Evolutionary conservation across 768 basidiomycete genomes (phyloP), one percentile per base, ranked within the genome.

Genomic region (Aureoboletus auriporus): DNA sequence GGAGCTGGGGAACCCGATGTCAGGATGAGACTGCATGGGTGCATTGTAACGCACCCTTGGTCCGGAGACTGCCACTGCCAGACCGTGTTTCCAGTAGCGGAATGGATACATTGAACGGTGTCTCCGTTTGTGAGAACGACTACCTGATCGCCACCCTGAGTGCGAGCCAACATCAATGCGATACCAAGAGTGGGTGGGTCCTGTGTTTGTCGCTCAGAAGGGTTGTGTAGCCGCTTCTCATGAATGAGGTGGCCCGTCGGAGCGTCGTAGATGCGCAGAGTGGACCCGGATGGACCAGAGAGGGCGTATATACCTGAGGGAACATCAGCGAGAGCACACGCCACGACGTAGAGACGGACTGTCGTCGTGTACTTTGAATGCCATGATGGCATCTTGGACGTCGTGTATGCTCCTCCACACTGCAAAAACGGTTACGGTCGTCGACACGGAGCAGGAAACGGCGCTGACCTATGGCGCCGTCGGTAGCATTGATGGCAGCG

Each of bases 381-480:
- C 78, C 20, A 80, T 64, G 49, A 94, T 78, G 35, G 73, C 70
- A 56, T 96, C 93, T 27, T 76, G 73, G 3, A 75, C 59, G n/a
- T 86, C 84, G 55, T 84, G 84, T 47, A 86, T 66, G 66, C 88
- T 78, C 66, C 93, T 76, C 93, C 93, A 96, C 16, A 74, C 90
- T 91, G 42, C 39, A 45, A 49, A 11, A 35, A 39, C 36, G 26
- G 35, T 51, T 44, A 47, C 20, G 39, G 44, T 29, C 30, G 13
- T 26, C 2, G 37, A 55, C 39, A 43, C 46, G 47, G 20, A 46
- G 27, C 45, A 43, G 34, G 48, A 53, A 34, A 17, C 40, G n/a
- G 39, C 49, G 43, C 42, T 8, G 11, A 93, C 93, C 82, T 61
- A 93, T 69, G 42, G 74, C 75, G 1, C 93, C 92, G 56, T 85